phyloP scores from a whole-genome alignment of 2,329 filamentous ascomycete genomes.

The Fusarium continuum region DNA sequence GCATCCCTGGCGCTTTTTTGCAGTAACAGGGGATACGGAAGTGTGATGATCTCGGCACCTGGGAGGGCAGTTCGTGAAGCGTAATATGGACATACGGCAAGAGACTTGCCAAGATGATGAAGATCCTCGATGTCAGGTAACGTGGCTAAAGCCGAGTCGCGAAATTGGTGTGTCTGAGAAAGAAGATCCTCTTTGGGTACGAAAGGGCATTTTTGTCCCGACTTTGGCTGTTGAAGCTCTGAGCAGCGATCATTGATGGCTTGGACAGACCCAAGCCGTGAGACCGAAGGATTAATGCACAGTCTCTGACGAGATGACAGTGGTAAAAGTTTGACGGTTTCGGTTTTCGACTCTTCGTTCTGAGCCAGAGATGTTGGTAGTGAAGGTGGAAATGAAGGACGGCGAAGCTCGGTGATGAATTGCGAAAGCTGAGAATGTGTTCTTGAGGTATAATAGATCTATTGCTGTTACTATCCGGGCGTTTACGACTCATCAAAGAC shows the following conservation, averaged over 20 bases:
- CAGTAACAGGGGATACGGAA: slow-evolving; percentile 90
- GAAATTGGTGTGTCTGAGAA: slow-evolving; percentile 77
- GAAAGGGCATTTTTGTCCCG: slow-evolving; percentile 72
- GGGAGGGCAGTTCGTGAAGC: slow-evolving; percentile 87
- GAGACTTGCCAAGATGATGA: slow-evolving; percentile 76
- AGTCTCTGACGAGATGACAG: slow-evolving; percentile 86
- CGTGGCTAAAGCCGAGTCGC: slow-evolving; percentile 83
- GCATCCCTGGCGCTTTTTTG: slow-evolving; percentile 90
- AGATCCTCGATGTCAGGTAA: slow-evolving; percentile 95
- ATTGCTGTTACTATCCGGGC: slow-evolving; percentile 46
- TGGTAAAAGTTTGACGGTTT: slow-evolving; percentile 78
- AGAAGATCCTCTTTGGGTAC: slow-evolving; percentile 82
- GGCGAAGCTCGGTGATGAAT: slow-evolving; percentile 82
- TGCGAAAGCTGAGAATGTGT: slow-evolving; percentile 93
- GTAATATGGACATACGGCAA: slow-evolving; percentile 94
- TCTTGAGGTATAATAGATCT: slow-evolving; percentile 90
- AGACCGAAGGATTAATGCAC: slow-evolving; percentile 89
- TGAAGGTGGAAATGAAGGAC: slow-evolving; percentile 80
- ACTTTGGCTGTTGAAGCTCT: slow-evolving; percentile 81
- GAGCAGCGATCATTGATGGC: slow-evolving; percentile 94
- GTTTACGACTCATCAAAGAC: not conserved
- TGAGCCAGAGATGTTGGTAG: slow-evolving; percentile 58
- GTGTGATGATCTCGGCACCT: slow-evolving; percentile 85
- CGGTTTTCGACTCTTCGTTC: slow-evolving; percentile 39
- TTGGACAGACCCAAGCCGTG: slow-evolving; percentile 72